A percentile compares a stretch with the other conserved stretches of the same genome.
phyloP scores from a whole-genome alignment of 306 rosid species.

The Prinsepia uniflora region DNA sequence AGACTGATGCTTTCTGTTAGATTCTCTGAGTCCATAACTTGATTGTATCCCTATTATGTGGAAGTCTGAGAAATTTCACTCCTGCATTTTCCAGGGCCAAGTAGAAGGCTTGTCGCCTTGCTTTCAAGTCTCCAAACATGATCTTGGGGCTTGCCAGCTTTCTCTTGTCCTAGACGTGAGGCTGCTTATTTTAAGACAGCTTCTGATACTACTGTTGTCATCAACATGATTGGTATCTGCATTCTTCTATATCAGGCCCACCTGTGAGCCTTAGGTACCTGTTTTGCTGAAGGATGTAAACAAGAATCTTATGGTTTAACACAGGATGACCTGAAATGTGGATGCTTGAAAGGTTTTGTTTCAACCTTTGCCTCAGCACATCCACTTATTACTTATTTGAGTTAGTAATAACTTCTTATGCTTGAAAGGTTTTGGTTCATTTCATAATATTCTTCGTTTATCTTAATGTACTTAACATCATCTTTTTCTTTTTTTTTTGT shows the following conservation, averaged over 20 bases:
- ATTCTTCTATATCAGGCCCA: constrained; percentile 43
- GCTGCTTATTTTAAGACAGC: constrained; percentile 33
- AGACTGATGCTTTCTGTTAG: constrained; percentile 18
- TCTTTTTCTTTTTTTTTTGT: neutral
- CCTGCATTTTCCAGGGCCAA: constrained; percentile 69
- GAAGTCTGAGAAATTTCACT: constrained; percentile 40
- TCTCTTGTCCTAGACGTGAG: constrained; percentile 38
- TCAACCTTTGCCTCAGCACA: constrained; percentile 28
- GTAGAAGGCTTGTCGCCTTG: constrained; percentile 57
- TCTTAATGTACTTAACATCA: neutral
- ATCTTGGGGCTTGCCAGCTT: constrained; percentile 38
- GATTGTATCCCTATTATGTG: constrained; percentile 33
- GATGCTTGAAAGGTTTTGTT: constrained; percentile 32
- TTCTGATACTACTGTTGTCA: constrained; percentile 38
- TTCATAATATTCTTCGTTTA: constrained; percentile 7
- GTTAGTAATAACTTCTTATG: constrained; percentile 24
- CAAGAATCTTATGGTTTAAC: constrained; percentile 44
- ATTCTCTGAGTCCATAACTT: constrained; percentile 25
- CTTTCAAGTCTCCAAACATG: constrained; percentile 52
- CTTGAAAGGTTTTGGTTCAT: constrained; percentile 13
- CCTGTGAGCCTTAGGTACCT: constrained; percentile 49
- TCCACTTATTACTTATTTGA: constrained; percentile 19
- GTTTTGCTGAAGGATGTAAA: constrained; percentile 44
- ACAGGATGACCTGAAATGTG: constrained; percentile 37
- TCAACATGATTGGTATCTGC: constrained; percentile 33